Percentiles rank a stretch among this genome's conserved stretches.
Conservation (phyloP, 148 eudicot species). For the Nyssa sinensis region DNA sequence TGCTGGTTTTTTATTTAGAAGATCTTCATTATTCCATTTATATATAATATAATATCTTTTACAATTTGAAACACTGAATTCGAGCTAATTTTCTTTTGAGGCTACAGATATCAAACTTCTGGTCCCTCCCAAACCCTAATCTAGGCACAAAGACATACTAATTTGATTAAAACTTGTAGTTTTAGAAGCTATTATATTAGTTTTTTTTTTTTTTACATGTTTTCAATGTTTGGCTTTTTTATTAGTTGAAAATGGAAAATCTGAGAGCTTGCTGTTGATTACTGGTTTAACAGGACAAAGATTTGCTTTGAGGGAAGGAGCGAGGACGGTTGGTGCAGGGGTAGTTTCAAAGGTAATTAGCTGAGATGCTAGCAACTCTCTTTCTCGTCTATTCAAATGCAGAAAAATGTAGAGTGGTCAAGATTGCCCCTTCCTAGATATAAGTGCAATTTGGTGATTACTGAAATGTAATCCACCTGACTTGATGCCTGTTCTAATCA, state of each 20-base stretch:
- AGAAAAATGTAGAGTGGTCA: constrained; percentile 3
- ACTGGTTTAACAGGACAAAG: constrained; percentile 64
- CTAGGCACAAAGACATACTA: background rate
- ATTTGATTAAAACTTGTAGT: background rate
- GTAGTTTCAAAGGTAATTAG: constrained; percentile 78
- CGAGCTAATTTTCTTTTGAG: background rate
- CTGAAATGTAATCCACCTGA: background rate
- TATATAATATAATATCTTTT: background rate
- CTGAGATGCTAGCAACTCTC: constrained; percentile 17
- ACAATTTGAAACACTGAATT: background rate
- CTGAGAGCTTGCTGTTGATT: background rate
- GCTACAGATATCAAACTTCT: background rate
- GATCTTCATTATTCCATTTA: background rate
- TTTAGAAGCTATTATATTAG: background rate
- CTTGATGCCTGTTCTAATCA: background rate
- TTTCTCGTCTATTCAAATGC: background rate
- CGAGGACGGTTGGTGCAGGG: constrained; percentile 79
- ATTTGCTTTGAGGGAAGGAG: constrained; percentile 91
- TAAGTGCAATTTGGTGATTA: background rate
- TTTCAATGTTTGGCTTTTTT: background rate
- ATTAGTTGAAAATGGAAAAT: background rate
- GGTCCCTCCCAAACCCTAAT: background rate
- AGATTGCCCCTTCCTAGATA: background rate
- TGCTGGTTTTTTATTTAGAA: background rate
- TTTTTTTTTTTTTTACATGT: background rate